phyloP scores from a whole-genome alignment of 345 rosid species.

The Syzygium aqueum region DNA sequence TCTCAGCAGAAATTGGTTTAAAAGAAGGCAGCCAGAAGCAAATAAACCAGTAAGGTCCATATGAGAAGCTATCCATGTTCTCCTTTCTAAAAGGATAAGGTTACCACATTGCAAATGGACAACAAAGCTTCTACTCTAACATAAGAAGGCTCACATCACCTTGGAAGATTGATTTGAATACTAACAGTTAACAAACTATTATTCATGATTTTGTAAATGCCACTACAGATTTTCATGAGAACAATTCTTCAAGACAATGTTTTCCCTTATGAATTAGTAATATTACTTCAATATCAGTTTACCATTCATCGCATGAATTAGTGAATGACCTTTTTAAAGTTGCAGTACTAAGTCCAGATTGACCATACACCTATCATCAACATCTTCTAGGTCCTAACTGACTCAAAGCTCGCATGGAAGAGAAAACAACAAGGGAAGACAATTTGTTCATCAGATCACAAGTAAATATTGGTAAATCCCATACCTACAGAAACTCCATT shows the following conservation, averaged over 20 bases:
- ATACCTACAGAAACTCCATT: slow-evolving; percentile 72
- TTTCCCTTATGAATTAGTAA: background rate
- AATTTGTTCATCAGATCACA: background rate
- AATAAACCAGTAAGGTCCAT: background rate
- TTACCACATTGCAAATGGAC: background rate
- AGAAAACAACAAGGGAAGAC: background rate
- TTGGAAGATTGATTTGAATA: background rate
- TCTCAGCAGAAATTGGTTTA: background rate
- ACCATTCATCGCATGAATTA: background rate
- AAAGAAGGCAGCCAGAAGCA: background rate
- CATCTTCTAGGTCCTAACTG: background rate
- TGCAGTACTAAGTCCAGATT: background rate
- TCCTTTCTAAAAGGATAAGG: background rate
- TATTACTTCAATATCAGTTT: background rate
- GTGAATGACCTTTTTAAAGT: background rate
- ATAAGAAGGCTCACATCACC: background rate
- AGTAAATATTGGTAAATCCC: slow-evolving; percentile 1
- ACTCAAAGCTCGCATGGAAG: background rate
- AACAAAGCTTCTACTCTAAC: background rate
- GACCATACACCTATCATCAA: background rate
- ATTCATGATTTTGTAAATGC: background rate
- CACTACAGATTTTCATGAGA: background rate
- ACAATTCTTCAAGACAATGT: background rate
- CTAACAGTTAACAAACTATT: background rate
- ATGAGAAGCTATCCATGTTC: background rate